Evolutionary conservation across 192 early-diverging fungal genomes (phyloP).

Genomic region (Coemansia aciculifera): DNA sequence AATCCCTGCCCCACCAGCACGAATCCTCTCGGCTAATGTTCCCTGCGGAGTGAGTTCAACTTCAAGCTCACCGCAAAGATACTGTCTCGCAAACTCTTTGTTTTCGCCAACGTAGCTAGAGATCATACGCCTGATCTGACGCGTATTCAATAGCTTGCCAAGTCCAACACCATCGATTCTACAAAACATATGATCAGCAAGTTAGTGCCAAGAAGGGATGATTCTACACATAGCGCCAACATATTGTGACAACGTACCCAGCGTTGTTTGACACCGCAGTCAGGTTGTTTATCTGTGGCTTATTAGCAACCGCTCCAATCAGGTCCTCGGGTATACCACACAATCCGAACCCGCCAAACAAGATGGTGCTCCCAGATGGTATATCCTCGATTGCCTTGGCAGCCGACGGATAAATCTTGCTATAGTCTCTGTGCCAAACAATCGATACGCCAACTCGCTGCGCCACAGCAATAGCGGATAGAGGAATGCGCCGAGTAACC

Average conservation of each 20-base stretch:
- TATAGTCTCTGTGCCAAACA: constrained; percentile 16
- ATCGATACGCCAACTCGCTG: not conserved
- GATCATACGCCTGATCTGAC: constrained; percentile 81
- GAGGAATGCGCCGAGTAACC: not conserved
- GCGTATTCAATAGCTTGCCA: constrained; percentile 63
- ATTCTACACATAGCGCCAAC: not conserved
- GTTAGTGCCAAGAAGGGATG: not conserved
- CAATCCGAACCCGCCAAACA: constrained; percentile 73
- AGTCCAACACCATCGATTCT: constrained; percentile 48
- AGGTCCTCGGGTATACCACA: constrained; percentile 76
- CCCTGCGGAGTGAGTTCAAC: constrained; percentile 78
- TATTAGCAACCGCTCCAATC: constrained; percentile 49
- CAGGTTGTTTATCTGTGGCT: constrained; percentile 25
- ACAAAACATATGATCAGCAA: not conserved
- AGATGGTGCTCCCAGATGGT: constrained; percentile 59
- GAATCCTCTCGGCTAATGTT: constrained; percentile 71
- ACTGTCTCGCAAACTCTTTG: constrained; percentile 79
- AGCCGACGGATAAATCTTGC: constrained; percentile 62
- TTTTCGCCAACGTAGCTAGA: constrained; percentile 79
- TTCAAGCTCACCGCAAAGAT: constrained; percentile 77
- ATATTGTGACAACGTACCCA: constrained; percentile 22
- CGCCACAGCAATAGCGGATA: not conserved
- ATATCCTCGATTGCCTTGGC: constrained; percentile 65
- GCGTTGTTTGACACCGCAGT: constrained; percentile 62
- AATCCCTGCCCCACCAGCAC: constrained; percentile 77